phyloP scores from a whole-genome alignment of 305 asterid genomes.

The Ruellia speciosa region DNA sequence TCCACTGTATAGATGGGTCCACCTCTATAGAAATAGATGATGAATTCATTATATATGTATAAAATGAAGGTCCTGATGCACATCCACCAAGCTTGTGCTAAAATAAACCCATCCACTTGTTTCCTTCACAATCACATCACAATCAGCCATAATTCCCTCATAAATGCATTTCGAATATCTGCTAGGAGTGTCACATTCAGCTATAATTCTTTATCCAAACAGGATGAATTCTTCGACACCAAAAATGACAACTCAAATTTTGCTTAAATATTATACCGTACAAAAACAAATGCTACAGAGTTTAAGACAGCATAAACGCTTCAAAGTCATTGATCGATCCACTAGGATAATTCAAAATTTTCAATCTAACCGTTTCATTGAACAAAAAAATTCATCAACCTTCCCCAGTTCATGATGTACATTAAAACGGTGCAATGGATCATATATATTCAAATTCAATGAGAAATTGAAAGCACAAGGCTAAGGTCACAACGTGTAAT shows the following conservation, averaged over 20 bases:
- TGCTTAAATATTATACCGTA: slow-evolving; percentile 4
- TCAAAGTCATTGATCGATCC: too few species aligned
- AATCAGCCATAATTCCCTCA: slow-evolving; percentile 1
- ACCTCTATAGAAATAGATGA: too few species aligned
- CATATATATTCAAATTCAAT: slow-evolving; percentile 1
- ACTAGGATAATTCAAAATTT: too few species aligned
- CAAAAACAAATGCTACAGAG: too few species aligned
- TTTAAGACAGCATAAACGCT: slow-evolving; percentile 6
- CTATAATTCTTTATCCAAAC: not conserved
- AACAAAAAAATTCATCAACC: not conserved
- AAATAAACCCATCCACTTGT: too few species aligned
- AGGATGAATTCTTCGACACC: slow-evolving; percentile 7
- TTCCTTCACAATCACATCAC: not conserved
- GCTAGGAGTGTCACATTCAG: slow-evolving; percentile 6
- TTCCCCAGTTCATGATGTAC: not conserved
- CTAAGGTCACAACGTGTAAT: not conserved
- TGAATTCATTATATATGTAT: too few species aligned
- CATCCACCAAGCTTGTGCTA: too few species aligned
- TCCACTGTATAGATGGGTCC: too few species aligned
- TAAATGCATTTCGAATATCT: not conserved
- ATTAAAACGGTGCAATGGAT: not conserved
- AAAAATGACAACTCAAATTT: slow-evolving; percentile 4
- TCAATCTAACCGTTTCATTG: not conserved
- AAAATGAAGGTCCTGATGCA: too few species aligned
- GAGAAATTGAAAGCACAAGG: not conserved